Percentiles rank a stretch among this genome's conserved stretches.
phyloP scores from a whole-genome alignment of 192 early-diverging fungal species.

The Globomyces pollinis-pini region DNA sequence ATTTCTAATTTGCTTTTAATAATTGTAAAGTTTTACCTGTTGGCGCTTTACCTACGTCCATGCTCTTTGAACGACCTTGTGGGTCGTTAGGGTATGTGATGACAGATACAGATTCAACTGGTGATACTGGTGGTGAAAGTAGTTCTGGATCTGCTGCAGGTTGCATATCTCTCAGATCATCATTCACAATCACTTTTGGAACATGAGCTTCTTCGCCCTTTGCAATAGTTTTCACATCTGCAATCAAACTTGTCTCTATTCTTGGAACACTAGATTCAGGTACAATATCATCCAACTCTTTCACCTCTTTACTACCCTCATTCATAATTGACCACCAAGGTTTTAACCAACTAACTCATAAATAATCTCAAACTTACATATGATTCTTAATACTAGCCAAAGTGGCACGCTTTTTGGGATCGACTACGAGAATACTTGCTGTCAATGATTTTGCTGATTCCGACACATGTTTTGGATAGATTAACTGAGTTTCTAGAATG shows the following conservation, averaged over 20 bases:
- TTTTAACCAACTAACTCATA: slow-evolving; percentile 13
- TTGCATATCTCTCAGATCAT: too few relatives aligned
- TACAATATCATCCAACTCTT: neutral
- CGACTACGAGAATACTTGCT: slow-evolving; percentile 43
- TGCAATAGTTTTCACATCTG: too few relatives aligned
- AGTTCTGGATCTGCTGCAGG: too few relatives aligned
- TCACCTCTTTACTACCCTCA: too few relatives aligned
- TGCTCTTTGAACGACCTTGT: neutral
- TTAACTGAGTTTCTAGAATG: slow-evolving; percentile 46
- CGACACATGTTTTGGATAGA: slow-evolving; percentile 43
- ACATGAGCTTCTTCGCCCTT: neutral
- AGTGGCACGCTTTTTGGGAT: slow-evolving; percentile 35
- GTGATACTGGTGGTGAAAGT: too few relatives aligned
- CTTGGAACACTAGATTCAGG: too few relatives aligned
- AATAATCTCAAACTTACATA: slow-evolving; percentile 1
- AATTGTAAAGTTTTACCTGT: too few relatives aligned
- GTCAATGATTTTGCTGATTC: slow-evolving; percentile 35
- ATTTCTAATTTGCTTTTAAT: too few relatives aligned
- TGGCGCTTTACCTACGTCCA: neutral
- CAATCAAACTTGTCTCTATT: too few relatives aligned
- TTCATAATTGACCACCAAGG: too few relatives aligned
- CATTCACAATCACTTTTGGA: neutral
- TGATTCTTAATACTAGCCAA: slow-evolving; percentile 48
- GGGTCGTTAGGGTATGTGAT: too few relatives aligned
- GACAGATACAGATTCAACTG: too few relatives aligned